phyloP scores from a whole-genome alignment of 352 stramenopile genomes.

The Globisporangium cederbergense region DNA sequence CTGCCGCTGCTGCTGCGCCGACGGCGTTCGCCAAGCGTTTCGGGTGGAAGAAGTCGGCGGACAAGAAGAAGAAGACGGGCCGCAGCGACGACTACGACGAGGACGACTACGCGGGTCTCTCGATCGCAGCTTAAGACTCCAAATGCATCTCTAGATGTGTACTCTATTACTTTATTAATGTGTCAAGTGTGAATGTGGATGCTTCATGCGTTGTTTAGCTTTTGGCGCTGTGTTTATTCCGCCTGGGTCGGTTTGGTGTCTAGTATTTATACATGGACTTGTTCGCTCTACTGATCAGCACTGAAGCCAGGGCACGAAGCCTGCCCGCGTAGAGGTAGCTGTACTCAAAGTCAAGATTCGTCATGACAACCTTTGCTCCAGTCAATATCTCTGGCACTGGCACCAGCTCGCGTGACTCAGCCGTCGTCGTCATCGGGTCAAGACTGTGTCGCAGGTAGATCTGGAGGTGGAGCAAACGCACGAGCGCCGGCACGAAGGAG shows the following conservation, averaged over 20 bases:
- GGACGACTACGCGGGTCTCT: conserved; percentile 7
- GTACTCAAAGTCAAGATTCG: conserved; percentile 15
- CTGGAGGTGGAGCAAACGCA: conserved; percentile 35
- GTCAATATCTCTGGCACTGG: not conserved
- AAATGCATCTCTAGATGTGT: conserved; percentile 9
- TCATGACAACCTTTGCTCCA: not conserved
- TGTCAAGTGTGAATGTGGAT: conserved; percentile 6
- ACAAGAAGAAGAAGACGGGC: conserved; percentile 14
- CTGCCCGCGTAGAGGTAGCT: conserved; percentile 13
- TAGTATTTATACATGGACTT: not conserved
- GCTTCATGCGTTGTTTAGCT: not conserved
- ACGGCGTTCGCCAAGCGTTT: conserved; percentile 19
- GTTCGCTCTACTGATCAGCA: conserved; percentile 6
- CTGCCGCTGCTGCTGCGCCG: conserved; percentile 6
- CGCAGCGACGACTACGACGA: conserved; percentile 5
- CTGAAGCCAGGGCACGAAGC: conserved; percentile 12
- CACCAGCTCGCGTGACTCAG: not conserved
- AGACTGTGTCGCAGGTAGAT: conserved; percentile 22
- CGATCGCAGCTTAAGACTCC: conserved; percentile 4
- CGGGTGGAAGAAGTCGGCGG: conserved; percentile 20
- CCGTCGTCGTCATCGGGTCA: not conserved
- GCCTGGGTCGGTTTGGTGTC: too few species aligned
- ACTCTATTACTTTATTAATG: conserved; percentile 14
- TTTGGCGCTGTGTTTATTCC: not conserved
- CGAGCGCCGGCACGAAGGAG: conserved; percentile 34